Evolutionary conservation across 2,329 filamentous ascomycete species (phyloP), one percentile per base, ranked within the genome.

Genomic region (Sporothrix brunneoviolacea): DNA sequence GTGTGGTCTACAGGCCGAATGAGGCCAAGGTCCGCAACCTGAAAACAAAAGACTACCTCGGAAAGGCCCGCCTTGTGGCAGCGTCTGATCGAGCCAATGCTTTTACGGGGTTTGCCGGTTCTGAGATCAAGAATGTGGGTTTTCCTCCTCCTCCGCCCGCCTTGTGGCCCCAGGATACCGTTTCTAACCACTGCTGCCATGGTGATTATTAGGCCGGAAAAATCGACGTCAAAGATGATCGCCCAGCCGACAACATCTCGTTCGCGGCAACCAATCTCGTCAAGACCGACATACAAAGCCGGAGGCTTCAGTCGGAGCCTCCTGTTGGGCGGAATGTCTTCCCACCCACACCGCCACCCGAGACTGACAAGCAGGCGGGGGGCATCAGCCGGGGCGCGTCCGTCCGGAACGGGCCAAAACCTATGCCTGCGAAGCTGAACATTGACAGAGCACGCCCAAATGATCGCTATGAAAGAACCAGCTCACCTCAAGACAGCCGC

Each of bases 21-120:
- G 91, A 95, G 62, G 91, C 93, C 56, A 98, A 98, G 69, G 93
- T 98, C 58, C 94, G 94, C 70, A 98, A 98, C 63, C 74, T 98
- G 61, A 95, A 96, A 74, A 88, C 90, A 19, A 97, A 97, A 66
- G 91, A 98, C 64, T 98, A 98, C 62, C 82, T 98, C 4, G 93
- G 93, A 54, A 96, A 96, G 68, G 90, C 93, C n/a, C 82, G 89
- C 54, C 75, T 98, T 30, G 88, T 98, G 8, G 93, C 93, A 21
- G 87, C 91, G 22, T 88, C 88, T 1, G 89, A 95, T 61, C 79
- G 84, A 50, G 72, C 79, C 57, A 91, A 91, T 67, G 85, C 83
- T 22, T 93, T 88, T 61, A 91, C 86, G 39, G 88, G 88, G 39
- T 91, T 91, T 65, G 76, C 85, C 55, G 88, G 85, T 39, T 82